Evolutionary conservation across 169 alveolate species (phyloP), one percentile per base, ranked within the genome.

Genomic region (Cryptosporidium canis): DNA sequence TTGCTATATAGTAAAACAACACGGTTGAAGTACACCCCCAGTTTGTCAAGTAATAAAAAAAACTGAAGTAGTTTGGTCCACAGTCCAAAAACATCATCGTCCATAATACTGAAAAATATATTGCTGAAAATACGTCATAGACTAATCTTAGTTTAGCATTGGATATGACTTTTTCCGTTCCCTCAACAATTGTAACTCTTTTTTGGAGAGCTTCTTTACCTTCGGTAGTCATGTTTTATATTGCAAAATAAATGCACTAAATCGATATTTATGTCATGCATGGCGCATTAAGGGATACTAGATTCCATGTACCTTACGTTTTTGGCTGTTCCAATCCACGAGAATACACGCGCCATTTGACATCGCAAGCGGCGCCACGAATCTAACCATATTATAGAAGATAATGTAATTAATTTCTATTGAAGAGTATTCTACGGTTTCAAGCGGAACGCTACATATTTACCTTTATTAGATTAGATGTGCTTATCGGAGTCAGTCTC

Each of bases 21-120:
- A 77, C 31, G 14, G 72, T 61, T 35, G 72, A 77, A 33, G 87
- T 77, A 56, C 55, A 77, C 41, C 87, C 87, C 87, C 87, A 77
- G 37, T 77, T 77, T 21, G 87, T 77, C n/a, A 77, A 61, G 39
- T 77, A 77, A 31, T 77, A 77, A 39, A 77, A 77, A 44, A 77
- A 77, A 37, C 66, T 77, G 44, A 77, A 58, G 27, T 77, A 77
- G 39, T 77, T 77, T 1, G 87, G 87, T 55, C 87, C 87, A 77
- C 87, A 77, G 41, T 77, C 87, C 44, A 77, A 33, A 58, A 77
- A 77, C 87, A 77, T 77, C 58, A 55, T 39, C 63, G 27, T 39
- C 87, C 87, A 77, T 11, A 53, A 8, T 21, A 63, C 24, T 11
- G 87, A 16, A 31, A 77, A 77, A 33, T 77, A 77, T 7, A 29